phyloP scores from a whole-genome alignment of 2,329 filamentous ascomycete species.

The Achaetomium macrosporum region DNA sequence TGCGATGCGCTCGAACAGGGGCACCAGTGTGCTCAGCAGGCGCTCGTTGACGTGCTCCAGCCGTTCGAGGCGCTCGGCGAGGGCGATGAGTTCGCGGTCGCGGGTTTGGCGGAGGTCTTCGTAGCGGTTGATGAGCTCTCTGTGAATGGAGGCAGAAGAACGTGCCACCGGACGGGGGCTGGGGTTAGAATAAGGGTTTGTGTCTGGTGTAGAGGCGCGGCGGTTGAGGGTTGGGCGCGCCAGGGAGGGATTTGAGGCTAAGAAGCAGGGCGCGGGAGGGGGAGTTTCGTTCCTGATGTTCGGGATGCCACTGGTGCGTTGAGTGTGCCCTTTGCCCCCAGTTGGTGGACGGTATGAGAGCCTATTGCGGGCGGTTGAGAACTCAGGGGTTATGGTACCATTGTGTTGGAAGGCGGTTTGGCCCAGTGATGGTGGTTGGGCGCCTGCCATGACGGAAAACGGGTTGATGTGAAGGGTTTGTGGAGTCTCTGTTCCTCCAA shows the following conservation, averaged over 20 bases:
- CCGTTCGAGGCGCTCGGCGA: constrained; percentile 35
- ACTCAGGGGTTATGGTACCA: background rate
- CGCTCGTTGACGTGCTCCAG: constrained; percentile 36
- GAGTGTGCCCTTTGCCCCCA: too few relatives aligned
- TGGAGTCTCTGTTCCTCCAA: background rate
- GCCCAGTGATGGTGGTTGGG: background rate
- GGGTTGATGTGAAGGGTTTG: background rate
- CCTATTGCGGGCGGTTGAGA: background rate
- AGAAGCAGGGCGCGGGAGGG: too few relatives aligned
- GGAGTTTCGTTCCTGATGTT: background rate
- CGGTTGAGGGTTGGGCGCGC: too few relatives aligned
- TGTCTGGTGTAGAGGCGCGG: background rate
- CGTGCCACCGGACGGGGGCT: background rate
- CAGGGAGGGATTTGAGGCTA: too few relatives aligned
- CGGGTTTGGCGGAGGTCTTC: constrained; percentile 40
- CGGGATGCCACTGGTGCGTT: too few relatives aligned
- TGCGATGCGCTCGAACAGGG: constrained; percentile 40
- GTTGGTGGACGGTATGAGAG: background rate
- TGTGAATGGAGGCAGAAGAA: constrained; percentile 14
- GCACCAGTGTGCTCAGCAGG: constrained; percentile 37
- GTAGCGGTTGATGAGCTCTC: constrained; percentile 31
- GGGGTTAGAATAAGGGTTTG: background rate
- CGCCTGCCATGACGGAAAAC: background rate
- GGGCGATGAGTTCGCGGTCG: constrained; percentile 40
- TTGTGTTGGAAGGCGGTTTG: background rate